A percentile compares a stretch with the other conserved stretches of the same genome.
Evolutionary conservation across 768 basidiomycete species (phyloP).

Genomic region (Pleurotus citrinopileatus): DNA sequence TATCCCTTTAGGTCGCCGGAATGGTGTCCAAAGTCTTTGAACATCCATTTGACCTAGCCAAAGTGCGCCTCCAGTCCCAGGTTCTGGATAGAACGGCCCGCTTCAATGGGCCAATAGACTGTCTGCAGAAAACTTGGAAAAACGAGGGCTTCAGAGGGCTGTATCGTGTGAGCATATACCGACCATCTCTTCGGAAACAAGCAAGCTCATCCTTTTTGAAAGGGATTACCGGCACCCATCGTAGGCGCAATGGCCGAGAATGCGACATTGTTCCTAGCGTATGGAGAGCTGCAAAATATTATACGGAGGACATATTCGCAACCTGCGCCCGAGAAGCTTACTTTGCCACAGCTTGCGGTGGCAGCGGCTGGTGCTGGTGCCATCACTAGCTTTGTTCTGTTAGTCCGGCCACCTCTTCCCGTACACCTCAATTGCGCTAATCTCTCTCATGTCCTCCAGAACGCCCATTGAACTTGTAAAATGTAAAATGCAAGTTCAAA

Average conservation of each 20-base stretch:
- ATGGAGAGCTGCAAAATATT: constrained; percentile 70
- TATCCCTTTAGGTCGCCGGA: constrained; percentile 58
- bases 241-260: constrained; percentile 94
- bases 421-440: background rate
- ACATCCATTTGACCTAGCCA: constrained; percentile 91
- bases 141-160: constrained; percentile 84
- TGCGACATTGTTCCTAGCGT: constrained; percentile 84
- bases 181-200: background rate
- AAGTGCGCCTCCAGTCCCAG: constrained; percentile 88
- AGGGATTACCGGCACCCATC: constrained; percentile 95
- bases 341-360: constrained; percentile 67
- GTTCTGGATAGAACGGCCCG: constrained; percentile 62
- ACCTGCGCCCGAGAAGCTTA: constrained; percentile 41
- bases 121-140: constrained; percentile 75
- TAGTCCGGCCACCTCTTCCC: constrained; percentile 24
- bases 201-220: background rate
- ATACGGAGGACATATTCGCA: constrained; percentile 43
- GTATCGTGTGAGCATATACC: constrained; percentile 68
- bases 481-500: constrained; percentile 93
- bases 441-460: constrained; percentile 30
- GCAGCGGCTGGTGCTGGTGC: constrained; percentile 89
- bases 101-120: constrained; percentile 90
- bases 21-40: constrained; percentile 87
- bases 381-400: constrained; percentile 87
- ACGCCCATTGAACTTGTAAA: constrained; percentile 89